Base-by-base conservation (phyloP, 2,329 filamentous ascomycete genomes). In the Colletotrichum acutatum region DNA sequence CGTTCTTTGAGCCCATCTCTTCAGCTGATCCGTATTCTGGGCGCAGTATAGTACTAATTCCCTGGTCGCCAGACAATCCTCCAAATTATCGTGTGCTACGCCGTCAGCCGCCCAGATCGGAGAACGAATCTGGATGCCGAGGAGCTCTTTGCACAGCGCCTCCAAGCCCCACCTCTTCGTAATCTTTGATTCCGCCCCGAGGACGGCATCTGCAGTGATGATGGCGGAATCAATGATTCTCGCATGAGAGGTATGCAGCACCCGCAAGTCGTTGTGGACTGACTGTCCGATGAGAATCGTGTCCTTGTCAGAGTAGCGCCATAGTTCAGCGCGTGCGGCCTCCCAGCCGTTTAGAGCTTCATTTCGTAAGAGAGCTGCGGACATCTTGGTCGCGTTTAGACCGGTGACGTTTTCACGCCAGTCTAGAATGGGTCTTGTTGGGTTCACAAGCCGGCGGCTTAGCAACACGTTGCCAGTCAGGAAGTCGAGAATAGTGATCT, bases 281-380 rank as follows among this genome's bases (percentile, higher is more conserved):
- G 83, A 78, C 63, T 89, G 87, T 1, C 87, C 87, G 9, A 88
- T 76, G 8, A 89, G 76, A 2, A 89, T 80, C 0, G 87, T 89
- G 8, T 83, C 67, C 0, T 72, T 69, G 72, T 87, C 84, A 42
- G 85, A 81, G 67, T 81, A 78, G 24, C 79, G 75, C 79, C 84
- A 86, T 5, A 89, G 77, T 57, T 78, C 78, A 3, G 75, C 68
- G 2, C 87, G 84, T 2, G 86, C 87, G 4, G 76, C 82, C 32
- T 79, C 64, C 84, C 86, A 87, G 0, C 84, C 84, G 0, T 72
- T 11, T 4, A 89, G 74, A 2, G 79, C 78, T 22, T 79, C 54
- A 22, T 68, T 32, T 8, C 24, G 26, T 3, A 3, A 2, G 5
- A 62, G 46, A 4, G 72, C 69, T 11, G 62, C 12, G 2, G 58